A percentile compares a stretch with the other conserved stretches of the same genome.
These are phyloP conservation scores for Clarireedia monteithiana DNA, from an alignment of 2,329 filamentous ascomycete species.

Conservation along the genomic window DNA sequence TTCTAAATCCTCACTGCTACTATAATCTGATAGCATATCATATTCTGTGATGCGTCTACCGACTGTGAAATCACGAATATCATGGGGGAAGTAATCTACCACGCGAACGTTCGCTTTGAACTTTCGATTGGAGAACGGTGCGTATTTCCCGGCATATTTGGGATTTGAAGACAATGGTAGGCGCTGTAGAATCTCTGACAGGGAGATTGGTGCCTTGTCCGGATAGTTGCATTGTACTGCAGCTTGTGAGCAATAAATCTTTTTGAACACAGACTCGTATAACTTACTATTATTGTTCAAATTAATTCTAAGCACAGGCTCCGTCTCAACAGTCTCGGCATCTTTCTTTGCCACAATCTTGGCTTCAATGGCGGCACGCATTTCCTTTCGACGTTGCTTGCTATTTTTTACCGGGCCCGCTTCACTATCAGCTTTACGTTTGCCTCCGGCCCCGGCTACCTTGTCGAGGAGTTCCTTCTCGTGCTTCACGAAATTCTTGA, in stretches of 20 bases:
- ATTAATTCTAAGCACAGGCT: constrained; percentile 10
- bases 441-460: constrained; percentile 29
- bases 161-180: neutral
- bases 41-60: constrained; percentile 39
- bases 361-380: constrained; percentile 25
- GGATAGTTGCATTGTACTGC: constrained; percentile 34
- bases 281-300: constrained; percentile 32
- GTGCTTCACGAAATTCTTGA: constrained; percentile 32
- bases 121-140: constrained; percentile 69
- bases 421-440: constrained; percentile 18
- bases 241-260: too few species aligned
- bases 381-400: constrained; percentile 24
- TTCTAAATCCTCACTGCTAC: constrained; percentile 25
- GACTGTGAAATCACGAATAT: constrained; percentile 62
- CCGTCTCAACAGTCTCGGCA: constrained; percentile 22
- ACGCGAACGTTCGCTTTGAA: constrained; percentile 68
- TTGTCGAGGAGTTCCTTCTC: constrained; percentile 32
- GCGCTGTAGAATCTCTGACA: constrained; percentile 2
- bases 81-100: constrained; percentile 68
- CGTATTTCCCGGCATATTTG: constrained; percentile 27
- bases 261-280: too few species aligned
- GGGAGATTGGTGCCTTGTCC: neutral
- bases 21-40: constrained; percentile 41
- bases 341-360: constrained; percentile 23
- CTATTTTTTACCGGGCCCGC: constrained; percentile 10